Conservation (phyloP, 1,284 basidiomycete species). For the Sporisorium iseilematis-ciliati region DNA sequence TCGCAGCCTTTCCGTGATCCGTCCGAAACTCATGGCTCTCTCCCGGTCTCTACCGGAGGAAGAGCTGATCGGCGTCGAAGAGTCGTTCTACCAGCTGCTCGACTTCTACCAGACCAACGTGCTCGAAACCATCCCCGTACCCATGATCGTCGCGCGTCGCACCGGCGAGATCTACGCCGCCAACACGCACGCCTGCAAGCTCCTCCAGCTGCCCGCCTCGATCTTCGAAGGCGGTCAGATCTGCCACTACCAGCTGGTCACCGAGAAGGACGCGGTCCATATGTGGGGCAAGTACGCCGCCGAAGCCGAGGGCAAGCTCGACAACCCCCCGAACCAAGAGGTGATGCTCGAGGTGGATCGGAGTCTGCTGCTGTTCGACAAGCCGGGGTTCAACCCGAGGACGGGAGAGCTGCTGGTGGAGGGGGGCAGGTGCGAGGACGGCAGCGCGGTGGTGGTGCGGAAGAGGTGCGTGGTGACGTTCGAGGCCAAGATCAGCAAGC, state of each 20-base stretch:
- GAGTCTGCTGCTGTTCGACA: constrained; percentile 38
- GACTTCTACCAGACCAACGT: constrained; percentile 46
- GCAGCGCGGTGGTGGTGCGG: constrained; percentile 17
- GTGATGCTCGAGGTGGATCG: constrained; percentile 39
- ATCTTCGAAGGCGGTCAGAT: constrained; percentile 47
- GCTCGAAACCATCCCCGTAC: constrained; percentile 35
- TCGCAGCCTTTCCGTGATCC: constrained; percentile 26
- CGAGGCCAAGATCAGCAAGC: constrained; percentile 47
- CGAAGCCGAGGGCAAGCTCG: constrained; percentile 17
- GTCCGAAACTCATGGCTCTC: constrained; percentile 42
- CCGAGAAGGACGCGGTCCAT: constrained; percentile 32
- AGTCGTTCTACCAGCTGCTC: constrained; percentile 36
- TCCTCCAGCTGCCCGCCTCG: constrained; percentile 36
- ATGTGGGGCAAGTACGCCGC: constrained; percentile 44
- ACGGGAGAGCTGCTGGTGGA: constrained; percentile 42
- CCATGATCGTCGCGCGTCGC: constrained; percentile 37
- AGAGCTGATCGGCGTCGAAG: constrained; percentile 46
- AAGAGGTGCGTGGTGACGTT: constrained; percentile 30
- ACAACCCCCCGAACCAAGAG: constrained; percentile 14
- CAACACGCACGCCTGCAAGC: constrained; percentile 33
- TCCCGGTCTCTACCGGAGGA: constrained; percentile 34
- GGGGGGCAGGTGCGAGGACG: constrained; percentile 25
- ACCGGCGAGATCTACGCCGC: constrained; percentile 54
- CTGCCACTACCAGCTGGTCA: constrained; percentile 46
- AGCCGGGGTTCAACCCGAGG: constrained; percentile 37